Evolutionary conservation across 108 stramenopile genomes (phyloP).

Genomic region (Discostella stelligeroides): DNA sequence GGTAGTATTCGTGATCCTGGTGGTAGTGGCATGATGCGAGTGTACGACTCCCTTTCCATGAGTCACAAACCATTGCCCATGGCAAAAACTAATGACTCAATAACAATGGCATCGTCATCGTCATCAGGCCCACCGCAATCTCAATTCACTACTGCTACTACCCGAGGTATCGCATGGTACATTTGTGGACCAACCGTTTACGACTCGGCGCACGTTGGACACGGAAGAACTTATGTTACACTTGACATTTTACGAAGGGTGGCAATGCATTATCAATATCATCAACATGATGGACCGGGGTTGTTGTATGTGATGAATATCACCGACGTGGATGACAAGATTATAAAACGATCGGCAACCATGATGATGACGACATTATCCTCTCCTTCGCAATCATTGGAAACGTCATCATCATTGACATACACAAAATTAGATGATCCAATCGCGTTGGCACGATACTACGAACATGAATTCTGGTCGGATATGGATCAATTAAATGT

Average conservation of each 20-base stretch:
- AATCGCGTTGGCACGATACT: slow-evolving; percentile 61
- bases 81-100: neutral
- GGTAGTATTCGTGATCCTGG: too few species aligned
- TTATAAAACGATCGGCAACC: slow-evolving; percentile 61
- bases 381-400: slow-evolving; percentile 17
- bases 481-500: slow-evolving; percentile 77
- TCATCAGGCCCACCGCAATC: slow-evolving; percentile 3
- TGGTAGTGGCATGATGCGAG: slow-evolving; percentile 13
- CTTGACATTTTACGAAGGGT: slow-evolving; percentile 95
- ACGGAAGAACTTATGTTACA: slow-evolving; percentile 94
- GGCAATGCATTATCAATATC: slow-evolving; percentile 19
- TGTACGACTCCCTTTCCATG: slow-evolving; percentile 34
- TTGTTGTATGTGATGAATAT: slow-evolving; percentile 89
- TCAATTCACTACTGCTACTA: slow-evolving; percentile 5
- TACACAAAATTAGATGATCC: slow-evolving; percentile 49
- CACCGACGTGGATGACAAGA: slow-evolving; percentile 99
- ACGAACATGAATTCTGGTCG: slow-evolving; percentile 79
- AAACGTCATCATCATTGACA: neutral
- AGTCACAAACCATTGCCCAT: slow-evolving; percentile 2
- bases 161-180: slow-evolving; percentile 89
- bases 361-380: too few species aligned
- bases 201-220: slow-evolving; percentile 95
- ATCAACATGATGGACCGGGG: slow-evolving; percentile 19
- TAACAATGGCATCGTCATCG: too few species aligned
- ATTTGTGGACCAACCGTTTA: slow-evolving; percentile 99